Evolutionary conservation across 306 rosid genomes (phyloP), one percentile per base, ranked within the genome.

Genomic region (Comarum palustre): DNA sequence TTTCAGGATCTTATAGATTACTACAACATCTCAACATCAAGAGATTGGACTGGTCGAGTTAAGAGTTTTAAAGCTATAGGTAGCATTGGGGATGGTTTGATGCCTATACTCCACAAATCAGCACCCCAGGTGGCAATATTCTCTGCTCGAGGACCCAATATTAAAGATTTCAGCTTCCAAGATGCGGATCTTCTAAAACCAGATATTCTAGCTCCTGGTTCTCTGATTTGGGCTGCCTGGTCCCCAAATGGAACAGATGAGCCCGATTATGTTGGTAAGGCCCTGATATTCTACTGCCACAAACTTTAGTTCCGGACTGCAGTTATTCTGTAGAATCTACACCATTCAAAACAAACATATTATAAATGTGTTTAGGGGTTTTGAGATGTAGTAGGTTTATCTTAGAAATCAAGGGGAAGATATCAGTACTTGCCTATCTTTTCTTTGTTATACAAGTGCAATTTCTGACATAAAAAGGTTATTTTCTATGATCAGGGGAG

Each of bases 111-210:
- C 75, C 92, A 91, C 69, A 95, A 92, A 77, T 95, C 99, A 78
- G 99, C 99, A 31, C 99, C 99, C 6, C 92, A 88, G 86, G 99
- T 95, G 76, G 99, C 99, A 45, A 48, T 90, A 67, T 95, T 84
- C 87, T 95, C 99, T 73, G 92, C 97, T 73, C 83, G 99, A 64
- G 99, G 99, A 55, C 99, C 99, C 62, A 95, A 95, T 74, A 86
- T 88, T 84, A 90, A 74, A 80, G 99, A 95, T 85, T 95, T 90
- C 75, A 86, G 91, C 85, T 92, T 83, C 92, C 92, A 86, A 78
- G 99, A 95, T 82, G 97, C 96, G 10, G 99, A 95, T 83, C 97
- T 95, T 86, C 97, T 95, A 78, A 95, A 95, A 82, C 99, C 99
- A 41, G 99, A 95, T 79, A 87, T 95, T 77, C 85, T 95, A 66